A percentile compares a stretch with the other conserved stretches of the same genome.
These are phyloP conservation scores for Brettanomyces naardenensis DNA, from an alignment of 805 yeast genomes.

Conservation along the genomic window DNA sequence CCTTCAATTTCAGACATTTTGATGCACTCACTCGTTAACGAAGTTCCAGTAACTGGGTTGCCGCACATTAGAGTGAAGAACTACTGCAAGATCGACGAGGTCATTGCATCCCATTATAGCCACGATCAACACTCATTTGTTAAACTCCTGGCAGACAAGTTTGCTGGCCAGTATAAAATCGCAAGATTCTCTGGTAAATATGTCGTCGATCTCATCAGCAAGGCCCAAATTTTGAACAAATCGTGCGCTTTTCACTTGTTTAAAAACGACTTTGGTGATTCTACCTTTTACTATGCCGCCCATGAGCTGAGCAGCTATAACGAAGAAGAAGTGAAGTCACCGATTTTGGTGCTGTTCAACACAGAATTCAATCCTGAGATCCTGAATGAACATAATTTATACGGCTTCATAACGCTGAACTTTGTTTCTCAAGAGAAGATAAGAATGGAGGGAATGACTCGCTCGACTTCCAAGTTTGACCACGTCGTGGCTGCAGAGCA, in stretches of 20 bases:
- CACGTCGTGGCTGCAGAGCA: conserved; percentile 23
- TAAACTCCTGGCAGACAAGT: conserved; percentile 19
- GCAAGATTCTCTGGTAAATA: conserved; percentile 24
- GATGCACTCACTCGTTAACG: conserved; percentile 87
- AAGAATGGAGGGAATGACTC: conserved; percentile 20
- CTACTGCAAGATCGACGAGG: conserved; percentile 57
- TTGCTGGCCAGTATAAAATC: conserved; percentile 18
- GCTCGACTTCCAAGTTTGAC: conserved; percentile 14
- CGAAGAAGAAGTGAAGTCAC: conserved; percentile 50
- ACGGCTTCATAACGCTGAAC: conserved; percentile 19
- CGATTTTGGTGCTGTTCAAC: conserved; percentile 61
- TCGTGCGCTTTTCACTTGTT: conserved; percentile 84
- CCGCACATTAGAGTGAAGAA: conserved; percentile 63
- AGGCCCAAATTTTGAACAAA: conserved; percentile 68
- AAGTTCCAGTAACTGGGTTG: conserved; percentile 58
- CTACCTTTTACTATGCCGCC: conserved; percentile 52
- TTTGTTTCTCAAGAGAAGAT: conserved; percentile 14
- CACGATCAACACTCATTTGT: conserved; percentile 20
- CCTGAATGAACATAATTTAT: conserved; percentile 25
- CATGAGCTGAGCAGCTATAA: conserved; percentile 49
- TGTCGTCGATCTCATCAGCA: conserved; percentile 50
- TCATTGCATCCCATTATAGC: conserved; percentile 40
- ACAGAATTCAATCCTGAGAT: conserved; percentile 31
- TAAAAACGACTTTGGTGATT: conserved; percentile 27
- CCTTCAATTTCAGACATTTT: conserved; percentile 71